Evolutionary conservation across 495 filamentous ascomycete genomes (phyloP), one percentile per base, ranked within the genome.

Genomic region (Thermothielavioides terrestris): DNA sequence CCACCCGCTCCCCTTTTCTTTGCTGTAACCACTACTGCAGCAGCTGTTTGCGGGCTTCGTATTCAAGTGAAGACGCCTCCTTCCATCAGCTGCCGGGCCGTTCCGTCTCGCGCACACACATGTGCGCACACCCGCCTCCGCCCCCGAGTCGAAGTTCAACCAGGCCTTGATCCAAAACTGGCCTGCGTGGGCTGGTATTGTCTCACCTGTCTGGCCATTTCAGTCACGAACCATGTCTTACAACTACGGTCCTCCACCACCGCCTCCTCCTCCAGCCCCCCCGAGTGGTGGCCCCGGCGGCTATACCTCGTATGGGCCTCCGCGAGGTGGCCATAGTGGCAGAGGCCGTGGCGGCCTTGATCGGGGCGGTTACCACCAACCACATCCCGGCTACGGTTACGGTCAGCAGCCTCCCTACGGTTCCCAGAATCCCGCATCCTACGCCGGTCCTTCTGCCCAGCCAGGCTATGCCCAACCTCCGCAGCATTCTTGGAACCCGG

Each of bases 191-290:
- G 9, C 20, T 26, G 27, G 34, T 21, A 25, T 30, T 22, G 14
- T 14, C 40, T n/a, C n/a, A n/a, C 1, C 7, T 11, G 4, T n/a
- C 30, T 8, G 26, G 6, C 8, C n/a, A 15, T 32, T 9, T 32
- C 35, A 12, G 14, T 14, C 23, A 40, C 38, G 23, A 36, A 26
- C 47, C 51, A 70, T 72, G 66, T 67, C 72, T 46, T 79, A 77
- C 61, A 68, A 67, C 18, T 75, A 74, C 62, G 71, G 70, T n/a
- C 75, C 76, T 26, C 76, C 76, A 50, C 75, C 75, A 6, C 75
- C 77, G 41, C 66, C 77, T 32, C 77, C 77, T 32, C 68, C 71
- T 23, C 63, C 68, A 4, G 66, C 68, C 2, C 63, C 68, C 21
- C 57, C 68, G 11, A 58, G 45, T 38, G 58, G 55, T 22, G 54